Conservation (phyloP, 2,329 filamentous ascomycete species). For the Penicillium sp. region DNA sequence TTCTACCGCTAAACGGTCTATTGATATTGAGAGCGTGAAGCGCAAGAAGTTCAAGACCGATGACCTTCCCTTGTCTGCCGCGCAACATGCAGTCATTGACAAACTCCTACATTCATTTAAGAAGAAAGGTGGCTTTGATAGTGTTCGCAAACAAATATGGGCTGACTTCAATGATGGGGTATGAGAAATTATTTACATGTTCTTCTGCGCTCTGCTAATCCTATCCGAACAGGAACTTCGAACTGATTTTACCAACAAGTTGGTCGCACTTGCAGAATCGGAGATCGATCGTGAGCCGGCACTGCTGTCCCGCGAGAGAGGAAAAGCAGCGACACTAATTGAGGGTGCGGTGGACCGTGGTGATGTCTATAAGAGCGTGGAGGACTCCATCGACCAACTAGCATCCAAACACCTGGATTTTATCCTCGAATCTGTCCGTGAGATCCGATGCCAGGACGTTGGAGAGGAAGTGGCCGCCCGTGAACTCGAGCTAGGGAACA, state of each 20-base stretch:
- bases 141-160: conserved; percentile 60
- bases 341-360: conserved; percentile 64
- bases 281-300: conserved; percentile 64
- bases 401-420: conserved; percentile 55
- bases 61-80: conserved; percentile 60
- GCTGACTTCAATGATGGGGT: conserved; percentile 58
- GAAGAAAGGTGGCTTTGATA: conserved; percentile 66
- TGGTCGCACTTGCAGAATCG: conserved; percentile 57
- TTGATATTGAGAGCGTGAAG: conserved; percentile 38
- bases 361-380: conserved; percentile 61
- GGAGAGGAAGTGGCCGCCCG: conserved; percentile 57
- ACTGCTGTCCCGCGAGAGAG: conserved; percentile 60
- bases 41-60: conserved; percentile 58
- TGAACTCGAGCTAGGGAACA: conserved; percentile 57
- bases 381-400: conserved; percentile 55
- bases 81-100: conserved; percentile 61
- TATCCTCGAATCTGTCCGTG: conserved; percentile 56
- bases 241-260: conserved; percentile 50
- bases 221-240: conserved; percentile 50
- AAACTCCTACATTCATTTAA: conserved; percentile 63
- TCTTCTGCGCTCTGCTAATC: conserved; percentile 10
- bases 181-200: conserved; percentile 25
- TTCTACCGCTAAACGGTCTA: conserved; percentile 29
- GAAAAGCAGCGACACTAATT: conserved; percentile 62
- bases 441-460: conserved; percentile 58